Base-by-base conservation (phyloP, 306 rosid species). In the Sicyos edulis region DNA sequence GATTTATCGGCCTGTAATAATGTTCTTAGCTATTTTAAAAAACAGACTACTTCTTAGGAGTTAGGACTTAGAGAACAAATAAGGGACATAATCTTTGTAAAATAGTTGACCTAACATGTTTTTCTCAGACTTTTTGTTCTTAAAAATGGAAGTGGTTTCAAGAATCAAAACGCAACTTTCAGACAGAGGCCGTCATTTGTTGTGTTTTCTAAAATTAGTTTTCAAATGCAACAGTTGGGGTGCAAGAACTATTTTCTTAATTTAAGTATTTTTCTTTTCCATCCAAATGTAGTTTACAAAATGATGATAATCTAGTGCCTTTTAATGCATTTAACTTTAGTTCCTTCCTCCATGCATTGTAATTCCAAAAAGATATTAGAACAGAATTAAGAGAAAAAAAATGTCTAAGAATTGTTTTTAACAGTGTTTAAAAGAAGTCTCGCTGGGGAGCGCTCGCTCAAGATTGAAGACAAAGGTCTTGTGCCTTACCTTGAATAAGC, bases 161-260 rank as follows among this genome's bases (percentile, higher is more conserved):
- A 60, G 44, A 37, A 37, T 37, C 44, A 60, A 60, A 4, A 60
- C 44, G 4, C 40, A 29, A 24, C 66, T 14, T 60, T 29, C 17
- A 5, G 42, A 24, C 20, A 7, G 19, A 59, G 19, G 17, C 37
- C 9, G 16, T 24, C 67, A 61, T 32, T 29, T 60, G 2, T 40
- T 29, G n/a, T 59, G 66, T 26, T 26, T 59, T 59, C 66, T 20
- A 11, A 21, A 56, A 56, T 4, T 56, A 56, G 62, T 56, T 56
- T 54, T 59, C 66, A 59, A 2, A 40, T 8, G 66, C 20, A 59
- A 26, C 66, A 59, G 37, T n/a, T 59, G 66, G 66, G 19, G 66
- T 24, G 37, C 63, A 21, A n/a, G 15, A 56, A 21, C 32, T 20
- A 7, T 20, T 56, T 56, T 6, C 57, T n/a, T 20, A 22, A 34